Percentiles rank a stretch among this genome's conserved stretches.
Conservation (phyloP, 2,329 filamentous ascomycete genomes). For the Metarhizium guizhouense region DNA sequence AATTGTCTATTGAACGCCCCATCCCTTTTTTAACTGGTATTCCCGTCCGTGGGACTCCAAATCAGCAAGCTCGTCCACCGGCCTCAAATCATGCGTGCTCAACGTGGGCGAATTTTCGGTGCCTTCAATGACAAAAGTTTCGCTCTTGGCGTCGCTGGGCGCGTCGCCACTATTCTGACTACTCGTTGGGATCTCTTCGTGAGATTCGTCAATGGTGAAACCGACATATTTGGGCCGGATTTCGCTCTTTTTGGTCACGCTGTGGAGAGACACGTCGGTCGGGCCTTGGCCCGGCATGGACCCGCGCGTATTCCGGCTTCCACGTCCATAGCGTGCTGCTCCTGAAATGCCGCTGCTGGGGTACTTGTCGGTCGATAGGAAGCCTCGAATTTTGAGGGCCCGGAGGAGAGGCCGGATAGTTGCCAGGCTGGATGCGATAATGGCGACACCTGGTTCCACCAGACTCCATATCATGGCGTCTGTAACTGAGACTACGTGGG, state of each 20-base stretch:
- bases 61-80: conserved; percentile 20
- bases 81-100: conserved; percentile 13
- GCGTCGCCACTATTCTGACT: conserved; percentile 2
- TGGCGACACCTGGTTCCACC: conserved; percentile 47
- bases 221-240: conserved; percentile 4
- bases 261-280: conserved; percentile 27
- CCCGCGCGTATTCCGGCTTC: conserved; percentile 13
- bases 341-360: conserved; percentile 20
- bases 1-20: not conserved
- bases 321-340: conserved; percentile 17
- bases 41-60: conserved; percentile 18
- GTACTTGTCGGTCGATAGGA: conserved; percentile 31
- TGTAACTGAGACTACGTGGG: conserved; percentile 34
- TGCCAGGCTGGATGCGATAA: conserved; percentile 42
- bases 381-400: conserved; percentile 36
- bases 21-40: conserved; percentile 16
- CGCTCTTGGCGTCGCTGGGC: conserved; percentile 20
- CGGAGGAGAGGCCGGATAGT: conserved; percentile 47
- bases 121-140: conserved; percentile 27
- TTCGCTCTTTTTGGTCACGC: conserved; percentile 8
- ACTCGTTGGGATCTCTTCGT: not conserved
- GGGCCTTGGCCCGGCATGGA: conserved; percentile 25
- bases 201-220: conserved; percentile 13
- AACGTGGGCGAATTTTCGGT: conserved; percentile 14
- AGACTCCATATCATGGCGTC: conserved; percentile 48